These are phyloP conservation scores for Xylaria sp. DNA, from an alignment of 2,329 filamentous ascomycete species.

Conservation along the genomic window DNA sequence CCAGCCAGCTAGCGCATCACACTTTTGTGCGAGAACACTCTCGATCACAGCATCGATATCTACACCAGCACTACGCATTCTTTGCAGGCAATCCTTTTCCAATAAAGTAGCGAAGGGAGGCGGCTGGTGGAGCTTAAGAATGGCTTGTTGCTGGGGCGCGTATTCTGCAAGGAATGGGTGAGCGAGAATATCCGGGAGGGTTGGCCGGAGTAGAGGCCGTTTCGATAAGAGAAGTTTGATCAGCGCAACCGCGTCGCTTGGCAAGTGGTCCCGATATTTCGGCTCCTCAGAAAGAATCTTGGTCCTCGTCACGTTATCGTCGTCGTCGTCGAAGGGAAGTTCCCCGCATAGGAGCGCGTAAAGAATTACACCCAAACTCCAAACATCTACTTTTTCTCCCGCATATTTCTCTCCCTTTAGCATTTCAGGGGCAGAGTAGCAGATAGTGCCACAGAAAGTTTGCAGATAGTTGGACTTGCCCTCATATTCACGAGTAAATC, in stretches of 20 bases:
- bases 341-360: slow-evolving; percentile 86
- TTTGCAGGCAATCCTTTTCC: slow-evolving; percentile 90
- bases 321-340: slow-evolving; percentile 95
- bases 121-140: slow-evolving; percentile 82
- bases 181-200: slow-evolving; percentile 83
- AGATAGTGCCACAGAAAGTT: slow-evolving; percentile 97
- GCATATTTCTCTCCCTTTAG: slow-evolving; percentile 98
- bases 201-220: slow-evolving; percentile 83
- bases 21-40: slow-evolving; percentile 89
- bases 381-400: slow-evolving; percentile 97
- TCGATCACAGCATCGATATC: slow-evolving; percentile 96
- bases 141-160: slow-evolving; percentile 87
- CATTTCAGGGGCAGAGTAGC: slow-evolving; percentile 99
- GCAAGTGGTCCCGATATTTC: slow-evolving; percentile 82
- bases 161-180: slow-evolving; percentile 90
- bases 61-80: slow-evolving; percentile 93
- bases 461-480: slow-evolving; percentile 94
- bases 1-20: slow-evolving; percentile 92
- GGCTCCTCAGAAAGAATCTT: slow-evolving; percentile 89
- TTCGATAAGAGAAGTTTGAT: slow-evolving; percentile 88
- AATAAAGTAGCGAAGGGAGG: slow-evolving; percentile 85
- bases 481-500: slow-evolving; percentile 97
- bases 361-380: slow-evolving; percentile 87
- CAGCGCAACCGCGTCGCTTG: slow-evolving; percentile 79
- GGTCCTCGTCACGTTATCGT: slow-evolving; percentile 85